Conservation (phyloP, 1,139 yeast species). For the Schwanniomyces etchellsii region DNA sequence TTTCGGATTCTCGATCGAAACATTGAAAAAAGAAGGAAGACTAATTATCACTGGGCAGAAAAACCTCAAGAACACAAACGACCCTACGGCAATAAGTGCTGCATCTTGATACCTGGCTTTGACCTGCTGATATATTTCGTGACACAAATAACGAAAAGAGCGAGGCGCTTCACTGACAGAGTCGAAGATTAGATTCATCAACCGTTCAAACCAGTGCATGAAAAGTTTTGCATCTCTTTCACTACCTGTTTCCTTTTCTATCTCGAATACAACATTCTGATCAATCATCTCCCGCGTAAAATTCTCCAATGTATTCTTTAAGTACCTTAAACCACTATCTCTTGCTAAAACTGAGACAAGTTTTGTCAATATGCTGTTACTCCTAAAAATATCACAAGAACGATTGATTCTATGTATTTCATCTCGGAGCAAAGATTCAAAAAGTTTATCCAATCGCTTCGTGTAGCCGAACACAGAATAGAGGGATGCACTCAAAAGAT, state of each 20-base stretch:
- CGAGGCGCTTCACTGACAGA: conserved; percentile 60
- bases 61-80: conserved; percentile 78
- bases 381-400: conserved; percentile 67
- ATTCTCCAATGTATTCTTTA: conserved; percentile 50
- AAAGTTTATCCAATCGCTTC: conserved; percentile 48
- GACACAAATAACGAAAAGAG: conserved; percentile 71
- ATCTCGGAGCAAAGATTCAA: conserved; percentile 50
- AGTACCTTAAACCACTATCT: conserved; percentile 56
- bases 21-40: conserved; percentile 61
- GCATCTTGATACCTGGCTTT: conserved; percentile 62
- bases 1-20: conserved; percentile 39
- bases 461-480: conserved; percentile 56
- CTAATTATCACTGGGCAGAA: conserved; percentile 90
- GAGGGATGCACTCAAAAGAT: conserved; percentile 59
- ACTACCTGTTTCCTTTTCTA: conserved; percentile 51
- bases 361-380: conserved; percentile 80
- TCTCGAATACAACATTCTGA: conserved; percentile 53
- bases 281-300: conserved; percentile 47
- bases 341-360: conserved; percentile 68
- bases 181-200: conserved; percentile 57
- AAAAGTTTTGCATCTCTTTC: conserved; percentile 46
- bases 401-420: conserved; percentile 60
- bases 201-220: conserved; percentile 48
- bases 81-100: conserved; percentile 73
- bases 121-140: conserved; percentile 63